Evolutionary conservation across 352 stramenopile genomes (phyloP), one percentile per base, ranked within the genome.

Genomic region (Globisporangium yorkense): DNA sequence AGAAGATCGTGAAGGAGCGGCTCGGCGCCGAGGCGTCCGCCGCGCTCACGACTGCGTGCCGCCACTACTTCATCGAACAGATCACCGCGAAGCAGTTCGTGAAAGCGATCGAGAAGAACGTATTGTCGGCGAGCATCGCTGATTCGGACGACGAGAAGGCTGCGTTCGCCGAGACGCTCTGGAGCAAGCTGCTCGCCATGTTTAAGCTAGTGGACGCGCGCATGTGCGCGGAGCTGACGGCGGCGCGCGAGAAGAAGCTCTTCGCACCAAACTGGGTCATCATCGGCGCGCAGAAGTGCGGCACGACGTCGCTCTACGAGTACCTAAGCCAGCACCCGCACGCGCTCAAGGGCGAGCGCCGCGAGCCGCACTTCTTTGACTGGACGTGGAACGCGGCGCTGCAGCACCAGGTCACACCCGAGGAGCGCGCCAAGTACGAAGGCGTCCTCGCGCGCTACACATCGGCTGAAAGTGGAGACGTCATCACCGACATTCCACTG

Each of bases 311-410:
- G 43, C 63, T 87, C 12, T 87, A 78, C 46, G 73, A 80, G 31
- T 77, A 81, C 18, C 54, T 87, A 44, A 74, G 71, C 47, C 88
- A 98, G 66, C 94, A 98, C 71, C 89, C 94, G 16, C 77, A 87
- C 35, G 75, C 96, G 4, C 54, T 88, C 16, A 77, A 80, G 39
- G 84, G 86, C 9, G 68, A 74, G 59, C 72, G 92, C 12, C 76
- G 76, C 43, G 77, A 87, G 59, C 75, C 77, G 18, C 77, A 87
- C 48, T 85, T 87, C 54, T 83, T 87, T 43, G 77, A 87, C 63
- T 84, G 77, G 77, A 48, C 56, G n/a, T 87, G 75, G 74, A 49
- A 64, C 29, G 54, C 63, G 0, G 71, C 74, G 24, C 44, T 78
- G 13, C 40, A 74, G 51, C 56, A 70, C 37, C 9, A 65, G 41